A percentile compares a stretch with the other conserved stretches of the same genome.
Evolutionary conservation across 441 rosid species (phyloP).

Genomic region (Adansonia madagascariensis): DNA sequence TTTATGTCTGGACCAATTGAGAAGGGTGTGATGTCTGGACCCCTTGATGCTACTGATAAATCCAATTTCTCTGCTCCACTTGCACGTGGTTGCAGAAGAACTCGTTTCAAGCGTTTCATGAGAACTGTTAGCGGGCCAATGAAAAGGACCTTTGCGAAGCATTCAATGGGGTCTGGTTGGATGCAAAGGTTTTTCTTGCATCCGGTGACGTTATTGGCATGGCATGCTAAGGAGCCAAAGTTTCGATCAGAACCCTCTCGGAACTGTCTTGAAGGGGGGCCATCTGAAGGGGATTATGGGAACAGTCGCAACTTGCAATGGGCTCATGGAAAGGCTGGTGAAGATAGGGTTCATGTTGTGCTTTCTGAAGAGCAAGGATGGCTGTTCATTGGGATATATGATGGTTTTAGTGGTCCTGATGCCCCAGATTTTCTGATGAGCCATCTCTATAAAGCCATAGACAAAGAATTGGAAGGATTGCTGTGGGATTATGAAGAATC

Average conservation of each 20-base stretch:
- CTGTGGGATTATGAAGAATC: conserved; percentile 85
- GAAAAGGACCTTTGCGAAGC: conserved; percentile 86
- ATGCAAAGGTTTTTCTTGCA: conserved; percentile 77
- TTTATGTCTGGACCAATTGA: conserved; percentile 97
- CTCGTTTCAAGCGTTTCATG: conserved; percentile 67
- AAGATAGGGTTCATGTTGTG: conserved; percentile 94
- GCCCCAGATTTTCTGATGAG: conserved; percentile 97
- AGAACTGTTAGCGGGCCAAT: conserved; percentile 92
- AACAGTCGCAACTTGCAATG: conserved; percentile 80
- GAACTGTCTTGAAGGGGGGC: conserved; percentile 58
- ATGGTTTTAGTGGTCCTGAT: conserved; percentile 98
- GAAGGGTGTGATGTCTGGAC: conserved; percentile 93
- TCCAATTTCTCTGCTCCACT: conserved; percentile 96
- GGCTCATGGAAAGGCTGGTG: conserved; percentile 99
- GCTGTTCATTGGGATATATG: conserved; percentile 91
- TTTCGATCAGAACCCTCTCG: conserved; percentile 59
- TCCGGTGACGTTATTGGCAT: conserved; percentile 66
- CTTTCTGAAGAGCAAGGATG: conserved; percentile 97
- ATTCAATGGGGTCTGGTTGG: conserved; percentile 72
- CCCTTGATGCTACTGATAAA: conserved; percentile 75
- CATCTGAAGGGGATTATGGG: conserved; percentile 58
- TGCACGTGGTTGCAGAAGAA: conserved; percentile 61
- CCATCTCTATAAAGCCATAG: conserved; percentile 82
- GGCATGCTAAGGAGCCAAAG: conserved; percentile 76
- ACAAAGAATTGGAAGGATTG: conserved; percentile 89